These are phyloP conservation scores for Saraca asoca DNA, from an alignment of 331 rosid genomes.

Conservation along the genomic window DNA sequence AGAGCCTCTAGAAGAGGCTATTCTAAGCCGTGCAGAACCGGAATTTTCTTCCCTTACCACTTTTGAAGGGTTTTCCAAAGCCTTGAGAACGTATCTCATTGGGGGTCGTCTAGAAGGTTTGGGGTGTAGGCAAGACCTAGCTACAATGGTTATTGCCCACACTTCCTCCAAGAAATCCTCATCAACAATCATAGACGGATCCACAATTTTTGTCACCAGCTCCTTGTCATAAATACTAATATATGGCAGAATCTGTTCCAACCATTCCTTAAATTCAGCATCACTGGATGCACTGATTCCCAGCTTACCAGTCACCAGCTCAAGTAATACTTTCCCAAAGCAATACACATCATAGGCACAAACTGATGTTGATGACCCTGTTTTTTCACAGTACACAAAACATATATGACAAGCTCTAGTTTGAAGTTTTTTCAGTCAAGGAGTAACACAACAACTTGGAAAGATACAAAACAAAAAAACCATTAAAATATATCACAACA, in stretches of 20 bases:
- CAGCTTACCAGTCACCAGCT: conserved; percentile 79
- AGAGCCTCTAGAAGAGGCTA: conserved; percentile 85
- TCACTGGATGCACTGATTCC: conserved; percentile 76
- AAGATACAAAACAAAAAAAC: not conserved
- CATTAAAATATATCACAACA: too few species aligned
- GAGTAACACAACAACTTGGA: not conserved
- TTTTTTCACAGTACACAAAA: conserved; percentile 35
- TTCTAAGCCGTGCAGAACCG: conserved; percentile 69
- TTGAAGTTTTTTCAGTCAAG: not conserved
- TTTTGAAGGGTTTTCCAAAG: conserved; percentile 88
- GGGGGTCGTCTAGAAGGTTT: conserved; percentile 85
- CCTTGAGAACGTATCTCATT: conserved; percentile 82
- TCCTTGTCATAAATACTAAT: conserved; percentile 83
- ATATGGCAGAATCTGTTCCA: conserved; percentile 63
- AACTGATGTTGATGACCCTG: conserved; percentile 70
- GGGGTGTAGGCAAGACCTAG: conserved; percentile 88
- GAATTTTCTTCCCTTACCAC: conserved; percentile 85
- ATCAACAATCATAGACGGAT: conserved; percentile 77
- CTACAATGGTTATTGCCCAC: conserved; percentile 96
- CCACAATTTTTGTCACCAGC: conserved; percentile 71
- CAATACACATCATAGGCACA: conserved; percentile 90
- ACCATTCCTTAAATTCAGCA: conserved; percentile 52
- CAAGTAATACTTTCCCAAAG: conserved; percentile 93
- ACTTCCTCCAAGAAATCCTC: conserved; percentile 97
- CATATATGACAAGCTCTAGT: not conserved